Evolutionary conservation across 2,329 filamentous ascomycete genomes (phyloP).

Genomic region (Diaporthe aspalathi): DNA sequence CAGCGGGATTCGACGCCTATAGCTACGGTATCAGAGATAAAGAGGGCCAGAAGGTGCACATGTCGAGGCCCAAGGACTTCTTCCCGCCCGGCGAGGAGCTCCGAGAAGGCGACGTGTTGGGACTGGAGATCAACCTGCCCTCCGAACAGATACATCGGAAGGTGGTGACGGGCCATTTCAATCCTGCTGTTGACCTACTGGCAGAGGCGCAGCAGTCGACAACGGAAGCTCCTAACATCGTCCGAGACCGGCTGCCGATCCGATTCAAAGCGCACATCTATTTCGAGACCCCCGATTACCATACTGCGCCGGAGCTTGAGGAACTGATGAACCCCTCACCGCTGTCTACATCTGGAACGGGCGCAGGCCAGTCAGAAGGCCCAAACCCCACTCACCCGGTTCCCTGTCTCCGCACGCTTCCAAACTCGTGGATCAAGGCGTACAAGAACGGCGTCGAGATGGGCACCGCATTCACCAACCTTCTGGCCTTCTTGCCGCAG

Average conservation of each 20-base stretch:
- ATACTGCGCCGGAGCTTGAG: constrained; percentile 87
- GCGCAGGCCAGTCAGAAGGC: constrained; percentile 61
- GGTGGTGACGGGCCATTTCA: constrained; percentile 87
- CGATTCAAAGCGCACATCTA: constrained; percentile 93
- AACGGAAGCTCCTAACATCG: constrained; percentile 79
- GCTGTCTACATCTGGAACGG: constrained; percentile 53
- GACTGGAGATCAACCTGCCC: constrained; percentile 90
- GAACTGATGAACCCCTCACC: constrained; percentile 80
- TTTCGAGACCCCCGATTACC: constrained; percentile 93
- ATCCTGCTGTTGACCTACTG: constrained; percentile 80
- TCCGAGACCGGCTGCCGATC: constrained; percentile 94
- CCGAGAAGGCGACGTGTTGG: constrained; percentile 91
- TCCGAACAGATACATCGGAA: constrained; percentile 88
- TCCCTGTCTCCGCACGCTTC: constrained; percentile 85
- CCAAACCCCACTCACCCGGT: constrained; percentile 79
- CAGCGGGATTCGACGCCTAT: constrained; percentile 89
- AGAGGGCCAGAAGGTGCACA: constrained; percentile 90
- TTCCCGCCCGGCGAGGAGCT: constrained; percentile 83
- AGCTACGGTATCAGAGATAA: constrained; percentile 94
- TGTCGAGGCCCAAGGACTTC: constrained; percentile 92
- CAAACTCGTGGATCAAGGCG: constrained; percentile 85
- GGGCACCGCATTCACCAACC: constrained; percentile 87
- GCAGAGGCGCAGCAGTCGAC: constrained; percentile 67
- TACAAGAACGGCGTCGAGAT: constrained; percentile 93
- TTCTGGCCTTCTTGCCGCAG: constrained; percentile 91